Evolutionary conservation across 2,329 filamentous ascomycete genomes (phyloP).

Genomic region (Phialocephala subalpina): DNA sequence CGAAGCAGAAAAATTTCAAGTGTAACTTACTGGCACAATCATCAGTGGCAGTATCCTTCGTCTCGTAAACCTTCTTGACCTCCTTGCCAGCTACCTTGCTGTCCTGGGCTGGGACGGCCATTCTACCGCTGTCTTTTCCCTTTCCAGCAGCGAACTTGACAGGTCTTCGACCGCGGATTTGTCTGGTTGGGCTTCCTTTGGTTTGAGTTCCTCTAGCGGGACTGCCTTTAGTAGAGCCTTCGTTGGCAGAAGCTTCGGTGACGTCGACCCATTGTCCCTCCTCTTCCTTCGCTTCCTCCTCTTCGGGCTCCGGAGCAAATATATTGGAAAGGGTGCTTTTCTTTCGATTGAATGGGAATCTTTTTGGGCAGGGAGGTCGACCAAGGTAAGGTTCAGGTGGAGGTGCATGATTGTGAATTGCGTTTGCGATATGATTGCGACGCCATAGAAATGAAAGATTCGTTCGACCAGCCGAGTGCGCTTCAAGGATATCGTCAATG

Average conservation of each 20-base stretch:
- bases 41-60: neutral
- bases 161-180: neutral
- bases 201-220: neutral
- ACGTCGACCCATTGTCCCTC: neutral
- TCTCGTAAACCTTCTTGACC: neutral
- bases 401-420: too few relatives aligned
- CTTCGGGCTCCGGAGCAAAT: neutral
- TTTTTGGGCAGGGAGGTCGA: neutral
- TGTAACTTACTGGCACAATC: neutral
- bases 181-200: neutral
- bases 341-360: neutral
- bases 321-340: neutral
- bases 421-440: neutral
- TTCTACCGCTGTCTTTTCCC: neutral
- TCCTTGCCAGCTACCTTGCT: neutral
- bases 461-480: neutral
- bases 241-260: neutral
- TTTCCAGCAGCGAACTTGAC: neutral
- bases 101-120: neutral
- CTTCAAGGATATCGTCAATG: neutral
- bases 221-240: neutral
- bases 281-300: neutral
- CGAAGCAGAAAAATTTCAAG: neutral
- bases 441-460: neutral
- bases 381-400: neutral